A percentile compares a stretch with the other conserved stretches of the same genome.
These are phyloP conservation scores for Dothidotthia symphoricarpi DNA, from an alignment of 2,329 filamentous ascomycete genomes.

Conservation along the genomic window DNA sequence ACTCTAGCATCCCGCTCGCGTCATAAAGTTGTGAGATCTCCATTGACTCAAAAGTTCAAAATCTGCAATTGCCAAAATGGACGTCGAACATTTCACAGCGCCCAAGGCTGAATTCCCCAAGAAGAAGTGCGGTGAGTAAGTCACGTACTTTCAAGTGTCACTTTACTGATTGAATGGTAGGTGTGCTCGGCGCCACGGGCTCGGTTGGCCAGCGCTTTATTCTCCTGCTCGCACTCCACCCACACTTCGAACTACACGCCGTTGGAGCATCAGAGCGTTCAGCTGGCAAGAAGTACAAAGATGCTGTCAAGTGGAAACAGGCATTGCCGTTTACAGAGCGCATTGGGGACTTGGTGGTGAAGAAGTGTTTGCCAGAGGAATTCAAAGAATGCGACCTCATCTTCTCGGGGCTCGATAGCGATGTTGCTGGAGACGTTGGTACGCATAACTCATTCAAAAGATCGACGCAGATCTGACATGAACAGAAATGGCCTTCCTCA, in stretches of 20 bases:
- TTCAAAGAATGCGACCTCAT: slow-evolving; percentile 90
- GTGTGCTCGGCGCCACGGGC: slow-evolving; percentile 85
- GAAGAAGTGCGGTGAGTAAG: slow-evolving; percentile 53
- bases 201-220: slow-evolving; percentile 96
- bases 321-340: slow-evolving; percentile 72
- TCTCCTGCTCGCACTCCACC: slow-evolving; percentile 83
- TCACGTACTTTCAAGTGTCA: slow-evolving; percentile 35
- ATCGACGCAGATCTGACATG: slow-evolving; percentile 1
- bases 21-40: slow-evolving; percentile 21
- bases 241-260: slow-evolving; percentile 80
- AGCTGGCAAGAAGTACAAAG: slow-evolving; percentile 89
- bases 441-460: slow-evolving; percentile 27
- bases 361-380: slow-evolving; percentile 76
- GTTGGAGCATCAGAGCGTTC: slow-evolving; percentile 87
- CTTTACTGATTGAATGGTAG: slow-evolving; percentile 32
- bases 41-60: slow-evolving; percentile 24
- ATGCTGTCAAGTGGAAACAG: slow-evolving; percentile 96
- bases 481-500: slow-evolving; percentile 80
- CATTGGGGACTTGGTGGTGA: slow-evolving; percentile 77
- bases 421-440: slow-evolving; percentile 91
- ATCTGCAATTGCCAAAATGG: slow-evolving; percentile 38
- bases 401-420: slow-evolving; percentile 88
- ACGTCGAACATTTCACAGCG: slow-evolving; percentile 46
- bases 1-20: slow-evolving; percentile 12
- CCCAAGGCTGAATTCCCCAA: slow-evolving; percentile 46